These are phyloP conservation scores for Balamuthia mandrillaris DNA, from an alignment of 208 protist genomes.

Conservation along the genomic window DNA sequence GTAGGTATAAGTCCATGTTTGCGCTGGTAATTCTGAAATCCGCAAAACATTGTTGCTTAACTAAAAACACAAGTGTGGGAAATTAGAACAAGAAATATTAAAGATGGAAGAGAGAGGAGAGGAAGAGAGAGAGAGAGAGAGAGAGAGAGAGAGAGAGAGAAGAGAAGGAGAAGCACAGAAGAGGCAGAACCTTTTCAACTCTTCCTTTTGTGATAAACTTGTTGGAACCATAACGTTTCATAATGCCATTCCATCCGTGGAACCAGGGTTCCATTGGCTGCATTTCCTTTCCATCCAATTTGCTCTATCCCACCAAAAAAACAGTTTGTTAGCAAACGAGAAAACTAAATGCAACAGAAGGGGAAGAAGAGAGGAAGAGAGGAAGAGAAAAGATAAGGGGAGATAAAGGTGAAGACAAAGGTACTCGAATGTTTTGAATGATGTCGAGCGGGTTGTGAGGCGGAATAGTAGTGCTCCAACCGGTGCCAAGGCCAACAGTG, in stretches of 20 bases:
- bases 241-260: conserved; percentile 83
- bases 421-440: conserved; percentile 82
- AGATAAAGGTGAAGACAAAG: too few relatives aligned
- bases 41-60: background rate
- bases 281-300: conserved; percentile 78
- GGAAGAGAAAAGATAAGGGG: too few relatives aligned
- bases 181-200: conserved; percentile 22
- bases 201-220: conserved; percentile 21
- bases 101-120: conserved; percentile 39
- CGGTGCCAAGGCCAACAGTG: conserved; percentile 97
- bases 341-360: too few relatives aligned
- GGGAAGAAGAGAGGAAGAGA: too few relatives aligned
- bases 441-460: conserved; percentile 95
- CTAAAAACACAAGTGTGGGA: background rate
- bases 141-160: too few relatives aligned
- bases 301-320: too few relatives aligned
- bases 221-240: too few relatives aligned
- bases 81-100: background rate
- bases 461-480: conserved; percentile 95
- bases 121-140: too few relatives aligned
- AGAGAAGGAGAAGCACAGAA: too few relatives aligned
- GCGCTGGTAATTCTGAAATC: too few relatives aligned
- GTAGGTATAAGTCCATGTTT: background rate
- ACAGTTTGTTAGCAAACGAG: too few relatives aligned
- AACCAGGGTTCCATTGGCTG: conserved; percentile 93